These are phyloP conservation scores for Populus ilicifolia DNA, from an alignment of 345 rosid genomes.

Conservation along the genomic window DNA sequence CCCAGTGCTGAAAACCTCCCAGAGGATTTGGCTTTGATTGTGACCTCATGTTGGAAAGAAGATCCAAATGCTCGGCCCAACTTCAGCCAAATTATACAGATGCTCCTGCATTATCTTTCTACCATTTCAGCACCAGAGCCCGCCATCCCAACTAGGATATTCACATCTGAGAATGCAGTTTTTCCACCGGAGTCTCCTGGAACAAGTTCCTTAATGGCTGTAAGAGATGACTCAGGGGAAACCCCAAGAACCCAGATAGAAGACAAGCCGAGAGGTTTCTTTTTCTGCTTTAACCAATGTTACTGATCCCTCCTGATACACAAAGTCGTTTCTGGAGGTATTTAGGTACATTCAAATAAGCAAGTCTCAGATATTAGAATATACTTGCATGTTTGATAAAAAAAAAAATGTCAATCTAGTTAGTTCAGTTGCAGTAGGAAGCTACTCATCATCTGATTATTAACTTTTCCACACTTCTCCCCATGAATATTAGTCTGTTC, in stretches of 20 bases:
- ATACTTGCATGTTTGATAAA: not conserved
- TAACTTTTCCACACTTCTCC: conserved; percentile 6
- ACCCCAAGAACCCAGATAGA: conserved; percentile 36
- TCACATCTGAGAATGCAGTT: conserved; percentile 52
- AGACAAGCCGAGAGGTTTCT: conserved; percentile 55
- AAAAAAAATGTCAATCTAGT: conserved; percentile 13
- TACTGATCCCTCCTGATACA: conserved; percentile 34
- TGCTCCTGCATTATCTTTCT: conserved; percentile 71
- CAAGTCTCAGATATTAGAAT: conserved; percentile 16
- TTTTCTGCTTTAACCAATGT: conserved; percentile 81
- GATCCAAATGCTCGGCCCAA: conserved; percentile 85
- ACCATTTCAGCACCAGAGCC: conserved; percentile 55
- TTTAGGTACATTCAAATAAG: conserved; percentile 25
- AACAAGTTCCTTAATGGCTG: conserved; percentile 72
- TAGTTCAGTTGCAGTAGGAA: conserved; percentile 21
- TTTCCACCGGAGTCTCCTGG: conserved; percentile 88
- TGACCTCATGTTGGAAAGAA: conserved; percentile 97
- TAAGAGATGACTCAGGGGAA: conserved; percentile 50
- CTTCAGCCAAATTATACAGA: conserved; percentile 76
- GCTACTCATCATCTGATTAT: conserved; percentile 9
- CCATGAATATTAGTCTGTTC: not conserved
- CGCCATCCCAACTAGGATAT: conserved; percentile 42
- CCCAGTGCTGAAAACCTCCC: conserved; percentile 84
- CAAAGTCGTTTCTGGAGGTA: conserved; percentile 9
- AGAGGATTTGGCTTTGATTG: conserved; percentile 64